Evolutionary conservation across 805 yeast genomes (phyloP).

Genomic region (Kodamaea nitidulidarum): DNA sequence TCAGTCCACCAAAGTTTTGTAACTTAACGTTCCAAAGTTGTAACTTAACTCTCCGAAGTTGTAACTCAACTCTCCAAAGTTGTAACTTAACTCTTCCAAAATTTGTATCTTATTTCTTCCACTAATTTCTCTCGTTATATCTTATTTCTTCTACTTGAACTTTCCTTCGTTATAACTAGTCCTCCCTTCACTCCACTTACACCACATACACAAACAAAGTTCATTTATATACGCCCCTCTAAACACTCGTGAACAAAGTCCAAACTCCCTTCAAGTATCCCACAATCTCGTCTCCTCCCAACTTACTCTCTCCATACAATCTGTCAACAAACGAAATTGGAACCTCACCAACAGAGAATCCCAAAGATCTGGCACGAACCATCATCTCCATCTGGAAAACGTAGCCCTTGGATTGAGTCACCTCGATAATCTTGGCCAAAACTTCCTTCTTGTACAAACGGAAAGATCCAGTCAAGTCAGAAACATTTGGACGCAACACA

Average conservation of each 20-base stretch:
- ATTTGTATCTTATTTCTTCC: no score
- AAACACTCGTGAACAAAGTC: constrained; percentile 61
- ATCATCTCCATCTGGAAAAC: constrained; percentile 89
- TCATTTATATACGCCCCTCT: constrained; percentile 7
- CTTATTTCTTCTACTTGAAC: no score
- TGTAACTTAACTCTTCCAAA: no score
- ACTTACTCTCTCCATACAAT: constrained; percentile 71
- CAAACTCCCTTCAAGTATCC: constrained; percentile 76
- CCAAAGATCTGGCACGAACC: constrained; percentile 74
- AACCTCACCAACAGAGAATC: constrained; percentile 72
- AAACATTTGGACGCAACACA: constrained; percentile 65
- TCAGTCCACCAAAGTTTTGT: no score
- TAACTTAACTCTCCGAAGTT: no score
- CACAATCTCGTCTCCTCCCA: constrained; percentile 78
- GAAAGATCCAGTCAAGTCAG: constrained; percentile 75
- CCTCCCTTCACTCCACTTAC: no score
- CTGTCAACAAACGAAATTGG: constrained; percentile 78
- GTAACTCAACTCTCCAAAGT: no score
- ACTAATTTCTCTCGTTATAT: no score
- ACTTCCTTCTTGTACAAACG: constrained; percentile 70
- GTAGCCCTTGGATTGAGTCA: constrained; percentile 71
- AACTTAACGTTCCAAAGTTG: no score
- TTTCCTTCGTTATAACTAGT: no score
- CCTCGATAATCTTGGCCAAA: constrained; percentile 60
- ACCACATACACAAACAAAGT: no score